Evolutionary conservation across 352 stramenopile species (phyloP).

Genomic region (Peronospora farinosa): DNA sequence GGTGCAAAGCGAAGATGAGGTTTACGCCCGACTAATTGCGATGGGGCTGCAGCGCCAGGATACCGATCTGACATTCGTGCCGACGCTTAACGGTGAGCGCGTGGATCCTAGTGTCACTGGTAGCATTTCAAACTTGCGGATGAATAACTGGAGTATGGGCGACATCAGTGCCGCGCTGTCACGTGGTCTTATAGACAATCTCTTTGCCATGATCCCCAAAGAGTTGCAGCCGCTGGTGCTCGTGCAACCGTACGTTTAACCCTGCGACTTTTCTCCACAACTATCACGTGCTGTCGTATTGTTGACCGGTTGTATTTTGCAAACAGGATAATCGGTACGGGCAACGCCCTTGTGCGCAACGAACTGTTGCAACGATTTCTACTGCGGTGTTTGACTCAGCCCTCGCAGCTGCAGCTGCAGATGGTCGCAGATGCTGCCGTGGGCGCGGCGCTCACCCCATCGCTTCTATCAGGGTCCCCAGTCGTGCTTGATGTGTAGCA

Average conservation of each 20-base stretch:
- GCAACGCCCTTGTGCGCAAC: slow-evolving; percentile 65
- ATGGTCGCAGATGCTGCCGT: slow-evolving; percentile 50
- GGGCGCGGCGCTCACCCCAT: slow-evolving; percentile 42
- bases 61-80: slow-evolving; percentile 52
- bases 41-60: slow-evolving; percentile 41
- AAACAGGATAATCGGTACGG: slow-evolving; percentile 61
- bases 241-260: slow-evolving; percentile 36
- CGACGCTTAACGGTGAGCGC: slow-evolving; percentile 68
- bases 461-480: slow-evolving; percentile 14
- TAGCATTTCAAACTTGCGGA: slow-evolving; percentile 40
- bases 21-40: slow-evolving; percentile 53
- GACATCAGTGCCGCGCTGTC: slow-evolving; percentile 66
- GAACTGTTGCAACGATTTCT: slow-evolving; percentile 54
- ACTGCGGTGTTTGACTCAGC: slow-evolving; percentile 27
- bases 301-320: neutral
- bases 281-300: neutral
- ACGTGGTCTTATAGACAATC: slow-evolving; percentile 60
- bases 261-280: neutral
- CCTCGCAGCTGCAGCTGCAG: slow-evolving; percentile 34
- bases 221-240: slow-evolving; percentile 24
- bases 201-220: slow-evolving; percentile 59
- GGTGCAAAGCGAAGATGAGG: slow-evolving; percentile 18
- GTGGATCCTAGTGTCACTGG: slow-evolving; percentile 31
- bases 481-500: slow-evolving; percentile 18
- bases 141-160: slow-evolving; percentile 65